Base-by-base conservation (phyloP, 2,329 filamentous ascomycete species). In the Colletotrichum aenigma region DNA sequence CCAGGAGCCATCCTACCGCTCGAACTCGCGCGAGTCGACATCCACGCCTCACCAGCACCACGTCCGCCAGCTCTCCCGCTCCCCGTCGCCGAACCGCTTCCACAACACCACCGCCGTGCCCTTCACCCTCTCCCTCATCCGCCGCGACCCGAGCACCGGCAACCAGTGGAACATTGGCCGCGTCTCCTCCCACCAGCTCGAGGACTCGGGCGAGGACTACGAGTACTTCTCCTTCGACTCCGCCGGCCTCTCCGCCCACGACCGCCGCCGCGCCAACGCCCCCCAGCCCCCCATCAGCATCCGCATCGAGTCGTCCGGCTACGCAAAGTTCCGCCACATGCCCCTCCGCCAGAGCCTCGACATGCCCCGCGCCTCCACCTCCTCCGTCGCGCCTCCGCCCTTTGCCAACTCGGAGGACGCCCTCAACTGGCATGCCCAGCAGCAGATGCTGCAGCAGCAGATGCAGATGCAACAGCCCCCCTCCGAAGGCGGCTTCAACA, bases 111-210 rank as follows among this genome's bases (percentile, higher is more conserved):
- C 84, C 66, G 82, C 85, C 62, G 82, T 84, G 0, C 87, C 89
- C 0, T 92, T 91, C 77, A 88, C 87, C 3, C 84, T 92, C 16
- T 93, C 91, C 0, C 83, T 96, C 16, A 95, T 96, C 79, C 92
- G 94, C n/a, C 91, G 94, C 77, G 93, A 96, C 81, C 93, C 93
- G 2, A 87, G 89, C 26, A 91, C 92, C 10, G 91, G 92, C 9
- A 88, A 88, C 70, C 94, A 96, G 82, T 95, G 94, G 93, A 96
- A 96, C 80, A 89, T 96, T 15, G 94, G 92, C 26, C 92, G 88
- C 70, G 89, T 95, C 65, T 89, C 88, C 3, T 91, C 89, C 0
- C 88, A 88, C 74, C 88, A 91, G 77, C 82, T 87, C 16, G 87
- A 89, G 60, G 79, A 83, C 28, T 79, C 82, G 2, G 82, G 83